These are phyloP conservation scores for Diaporthe helianthi DNA, from an alignment of 2,329 filamentous ascomycete species.

Conservation along the genomic window DNA sequence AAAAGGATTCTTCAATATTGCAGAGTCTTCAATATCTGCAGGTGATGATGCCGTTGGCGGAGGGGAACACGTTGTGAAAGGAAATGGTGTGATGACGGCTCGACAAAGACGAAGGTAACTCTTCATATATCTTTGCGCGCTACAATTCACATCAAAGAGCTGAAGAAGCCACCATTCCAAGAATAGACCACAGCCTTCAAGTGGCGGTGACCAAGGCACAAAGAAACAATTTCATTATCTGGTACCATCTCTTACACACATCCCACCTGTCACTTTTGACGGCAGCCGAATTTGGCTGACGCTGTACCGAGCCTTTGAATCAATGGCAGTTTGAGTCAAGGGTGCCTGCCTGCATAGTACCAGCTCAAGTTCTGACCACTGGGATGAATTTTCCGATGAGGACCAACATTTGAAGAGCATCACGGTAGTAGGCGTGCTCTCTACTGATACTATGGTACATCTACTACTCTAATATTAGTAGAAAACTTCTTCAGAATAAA, in stretches of 20 bases:
- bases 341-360: too few relatives aligned
- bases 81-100: too few relatives aligned
- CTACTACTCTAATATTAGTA: too few relatives aligned
- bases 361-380: too few relatives aligned
- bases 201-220: not conserved
- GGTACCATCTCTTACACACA: not conserved
- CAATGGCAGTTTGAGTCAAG: not conserved
- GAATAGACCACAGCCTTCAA: not conserved
- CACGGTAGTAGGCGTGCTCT: too few relatives aligned
- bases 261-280: not conserved
- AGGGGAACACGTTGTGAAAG: not conserved
- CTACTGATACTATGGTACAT: too few relatives aligned
- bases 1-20: not conserved
- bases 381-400: too few relatives aligned
- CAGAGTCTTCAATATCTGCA: too few relatives aligned
- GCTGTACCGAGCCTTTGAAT: too few relatives aligned
- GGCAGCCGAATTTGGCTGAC: not conserved
- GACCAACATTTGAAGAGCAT: too few relatives aligned
- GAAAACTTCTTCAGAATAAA: too few relatives aligned
- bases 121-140: not conserved
- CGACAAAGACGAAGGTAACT: not conserved
- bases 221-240: conserved; percentile 18
- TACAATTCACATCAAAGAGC: not conserved
- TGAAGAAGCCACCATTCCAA: not conserved
- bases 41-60: not conserved